phyloP scores from a whole-genome alignment of 192 early-diverging fungal genomes.

The Geranomyces variabilis region DNA sequence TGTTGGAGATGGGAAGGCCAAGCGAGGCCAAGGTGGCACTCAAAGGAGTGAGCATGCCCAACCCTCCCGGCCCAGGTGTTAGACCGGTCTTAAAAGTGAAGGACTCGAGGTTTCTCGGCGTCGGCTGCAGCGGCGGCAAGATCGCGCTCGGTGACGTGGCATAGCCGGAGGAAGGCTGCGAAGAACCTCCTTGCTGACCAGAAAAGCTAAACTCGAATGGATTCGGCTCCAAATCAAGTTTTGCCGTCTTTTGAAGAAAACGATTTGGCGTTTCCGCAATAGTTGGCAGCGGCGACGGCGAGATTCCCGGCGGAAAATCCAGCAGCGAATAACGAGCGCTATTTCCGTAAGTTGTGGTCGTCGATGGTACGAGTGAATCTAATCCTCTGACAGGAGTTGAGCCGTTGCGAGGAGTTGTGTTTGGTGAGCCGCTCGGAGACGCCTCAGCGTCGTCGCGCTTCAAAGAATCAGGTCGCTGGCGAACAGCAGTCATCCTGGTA shows the following conservation, averaged over 20 bases:
- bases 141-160: conserved; percentile 54
- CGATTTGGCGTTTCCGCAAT: conserved; percentile 49
- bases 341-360: not conserved
- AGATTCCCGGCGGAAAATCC: conserved; percentile 43
- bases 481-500: no score
- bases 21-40: conserved; percentile 27
- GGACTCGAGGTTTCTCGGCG: conserved; percentile 17
- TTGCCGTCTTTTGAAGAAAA: conserved; percentile 43
- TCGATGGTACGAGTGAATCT: not conserved
- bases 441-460: conserved; percentile 1
- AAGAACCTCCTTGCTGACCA: conserved; percentile 35
- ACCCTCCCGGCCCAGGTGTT: conserved; percentile 23
- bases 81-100: conserved; percentile 26
- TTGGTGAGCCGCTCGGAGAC: not conserved
- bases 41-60: conserved; percentile 21
- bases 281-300: conserved; percentile 44
- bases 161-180: conserved; percentile 32
- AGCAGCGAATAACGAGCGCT: conserved; percentile 58
- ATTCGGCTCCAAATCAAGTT: conserved; percentile 84
- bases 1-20: conserved; percentile 3
- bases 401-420: not conserved
- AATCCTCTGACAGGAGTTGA: not conserved
- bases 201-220: conserved; percentile 86
- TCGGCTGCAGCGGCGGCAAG: conserved; percentile 61
- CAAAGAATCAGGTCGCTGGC: not conserved